Evolutionary conservation across 441 rosid species (phyloP), one percentile per base, ranked within the genome.

Genomic region (Aquilaria agallochum): DNA sequence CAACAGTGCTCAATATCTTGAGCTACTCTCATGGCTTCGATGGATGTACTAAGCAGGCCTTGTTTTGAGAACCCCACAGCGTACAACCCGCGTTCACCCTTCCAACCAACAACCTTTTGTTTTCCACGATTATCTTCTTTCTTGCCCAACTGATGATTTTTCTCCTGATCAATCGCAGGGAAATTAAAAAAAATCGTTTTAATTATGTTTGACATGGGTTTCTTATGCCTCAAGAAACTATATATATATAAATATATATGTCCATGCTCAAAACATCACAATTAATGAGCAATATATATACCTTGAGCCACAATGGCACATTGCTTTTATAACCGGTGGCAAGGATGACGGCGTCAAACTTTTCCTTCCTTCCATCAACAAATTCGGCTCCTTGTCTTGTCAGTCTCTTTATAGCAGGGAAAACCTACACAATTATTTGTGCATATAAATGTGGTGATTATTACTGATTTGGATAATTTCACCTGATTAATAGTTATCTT

Each of bases 251-350:
- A 1, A 20, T 20, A 20, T 20, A 20, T 20, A 20, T 20, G 27
- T 20, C 1, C 27, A 20, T 20, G 27, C 27, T 20, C 27, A 20
- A 20, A 20, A 20, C 27, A 20, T 20, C 27, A 20, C 27, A 20
- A 20, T 20, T 20, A 20, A 20, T 20, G 27, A 20, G 27, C 27
- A 20, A 20, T 20, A 20, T 20, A 20, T 20, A 20, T 20, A 20
- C 97, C 89, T 87, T 89, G 62, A 92, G 68, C 96, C 97, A 92
- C 55, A 72, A 72, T 45, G 88, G 87, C 34, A 92, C 96, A 42
- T 85, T 89, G 71, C 91, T 92, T 78, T 74, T 92, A 73, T 82
- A 92, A n/a, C 97, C 97, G 0, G 97, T 89, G 40, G 97, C 97
- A 7, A 92, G 82, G 61, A 92, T 74, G 34, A 92, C 80, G 30